Evolutionary conservation across 2,329 filamentous ascomycete species (phyloP).

Genomic region (Exophiala lecanii-corni): DNA sequence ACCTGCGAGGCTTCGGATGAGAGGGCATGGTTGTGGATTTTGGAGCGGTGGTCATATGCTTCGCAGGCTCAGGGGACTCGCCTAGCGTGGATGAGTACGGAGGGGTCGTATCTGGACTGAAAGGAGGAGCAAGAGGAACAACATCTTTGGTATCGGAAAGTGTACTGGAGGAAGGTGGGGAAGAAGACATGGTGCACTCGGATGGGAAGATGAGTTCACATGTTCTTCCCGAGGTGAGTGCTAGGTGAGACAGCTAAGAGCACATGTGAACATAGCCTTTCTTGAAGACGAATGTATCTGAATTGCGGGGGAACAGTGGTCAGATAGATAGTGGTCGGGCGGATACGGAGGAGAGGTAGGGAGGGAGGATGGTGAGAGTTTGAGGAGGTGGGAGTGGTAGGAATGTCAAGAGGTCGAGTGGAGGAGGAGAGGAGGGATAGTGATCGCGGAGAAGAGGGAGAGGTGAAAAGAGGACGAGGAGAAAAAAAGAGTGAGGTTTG

Average conservation of each 20-base stretch:
- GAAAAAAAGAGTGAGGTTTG: background rate
- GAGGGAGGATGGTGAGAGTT: background rate
- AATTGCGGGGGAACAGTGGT: constrained; percentile 15
- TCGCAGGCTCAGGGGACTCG: no score
- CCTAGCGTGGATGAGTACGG: no score
- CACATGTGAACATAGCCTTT: constrained; percentile 15
- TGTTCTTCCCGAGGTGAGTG: constrained; percentile 5
- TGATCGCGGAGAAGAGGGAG: background rate
- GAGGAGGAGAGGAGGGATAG: no score
- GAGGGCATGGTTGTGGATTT: constrained; percentile 14
- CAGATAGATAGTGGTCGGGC: constrained; percentile 17
- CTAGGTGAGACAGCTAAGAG: constrained; percentile 7
- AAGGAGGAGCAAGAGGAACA: background rate
- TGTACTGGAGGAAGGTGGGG: constrained; percentile 17
- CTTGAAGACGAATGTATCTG: constrained; percentile 1
- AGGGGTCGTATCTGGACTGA: no score
- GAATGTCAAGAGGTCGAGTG: background rate
- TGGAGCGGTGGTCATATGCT: no score
- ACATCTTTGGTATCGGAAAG: constrained; percentile 28
- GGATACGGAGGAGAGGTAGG: constrained; percentile 13
- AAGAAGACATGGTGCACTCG: constrained; percentile 10
- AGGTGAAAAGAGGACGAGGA: no score
- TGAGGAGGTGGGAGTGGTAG: constrained; percentile 5
- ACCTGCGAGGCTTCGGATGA: constrained; percentile 28
- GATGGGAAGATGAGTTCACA: constrained; percentile 7